Evolutionary conservation across 495 filamentous ascomycete species (phyloP).

Genomic region (Bacidia gigantensis): DNA sequence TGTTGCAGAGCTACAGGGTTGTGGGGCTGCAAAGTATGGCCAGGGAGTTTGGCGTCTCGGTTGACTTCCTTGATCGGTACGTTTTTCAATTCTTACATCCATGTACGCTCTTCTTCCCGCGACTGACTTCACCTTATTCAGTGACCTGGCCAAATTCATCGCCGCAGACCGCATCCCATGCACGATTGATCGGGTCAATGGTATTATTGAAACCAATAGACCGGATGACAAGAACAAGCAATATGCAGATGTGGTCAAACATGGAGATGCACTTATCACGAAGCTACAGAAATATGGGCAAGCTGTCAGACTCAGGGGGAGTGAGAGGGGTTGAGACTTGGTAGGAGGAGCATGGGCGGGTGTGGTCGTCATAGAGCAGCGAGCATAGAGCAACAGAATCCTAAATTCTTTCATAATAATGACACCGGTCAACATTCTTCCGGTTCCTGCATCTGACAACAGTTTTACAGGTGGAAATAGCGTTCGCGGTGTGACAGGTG

Average conservation of each 20-base stretch:
- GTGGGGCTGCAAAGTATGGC: slow-evolving; percentile 94
- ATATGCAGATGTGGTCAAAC: slow-evolving; percentile 92
- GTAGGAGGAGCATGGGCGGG: background rate
- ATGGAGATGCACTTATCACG: slow-evolving; percentile 91
- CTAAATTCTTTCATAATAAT: too few relatives aligned
- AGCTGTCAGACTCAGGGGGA: slow-evolving; percentile 83
- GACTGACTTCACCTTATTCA: slow-evolving; percentile 26
- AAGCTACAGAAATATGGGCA: slow-evolving; percentile 99
- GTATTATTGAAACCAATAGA: slow-evolving; percentile 93
- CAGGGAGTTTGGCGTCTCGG: slow-evolving; percentile 83
- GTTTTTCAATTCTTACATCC: too few relatives aligned
- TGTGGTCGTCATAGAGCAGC: background rate
- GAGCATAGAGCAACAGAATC: background rate
- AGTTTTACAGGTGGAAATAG: background rate
- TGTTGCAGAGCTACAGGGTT: slow-evolving; percentile 95
- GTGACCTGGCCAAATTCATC: slow-evolving; percentile 93
- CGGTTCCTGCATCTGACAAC: background rate
- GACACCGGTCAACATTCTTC: too few relatives aligned
- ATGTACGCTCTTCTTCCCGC: background rate
- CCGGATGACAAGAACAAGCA: slow-evolving; percentile 99
- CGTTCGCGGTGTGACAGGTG: background rate
- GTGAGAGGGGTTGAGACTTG: slow-evolving; percentile 53
- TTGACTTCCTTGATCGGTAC: slow-evolving; percentile 90
- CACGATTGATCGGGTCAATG: slow-evolving; percentile 94
- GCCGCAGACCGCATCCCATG: slow-evolving; percentile 85